Conservation (phyloP, 78 protist genomes). For the Dictyostelium discoideum region dicty_2.7 NC_007090.3:5274001-5274500, state of each 20-base stretch:
- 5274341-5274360: background rate
- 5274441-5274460: background rate
- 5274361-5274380: background rate
- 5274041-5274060: background rate
- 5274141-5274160: too few relatives aligned
- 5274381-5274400: background rate
- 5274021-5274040: background rate
- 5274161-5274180: background rate
- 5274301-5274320: too few relatives aligned
- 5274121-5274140: background rate
- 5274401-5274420: too few relatives aligned
- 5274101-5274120: background rate
- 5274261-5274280: too few relatives aligned
- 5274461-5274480: too few relatives aligned
- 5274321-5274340: background rate
- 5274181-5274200: background rate
- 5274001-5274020: background rate
- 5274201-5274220: background rate
- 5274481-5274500: background rate
- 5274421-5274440: background rate
- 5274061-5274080: background rate
- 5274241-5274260: background rate
- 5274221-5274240: background rate
- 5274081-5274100: background rate
- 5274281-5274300: background rate